A percentile compares a stretch with the other conserved stretches of the same genome.
Evolutionary conservation across 371 early-diverging fungal species (phyloP).

Genomic region (Mycotypha africana): DNA sequence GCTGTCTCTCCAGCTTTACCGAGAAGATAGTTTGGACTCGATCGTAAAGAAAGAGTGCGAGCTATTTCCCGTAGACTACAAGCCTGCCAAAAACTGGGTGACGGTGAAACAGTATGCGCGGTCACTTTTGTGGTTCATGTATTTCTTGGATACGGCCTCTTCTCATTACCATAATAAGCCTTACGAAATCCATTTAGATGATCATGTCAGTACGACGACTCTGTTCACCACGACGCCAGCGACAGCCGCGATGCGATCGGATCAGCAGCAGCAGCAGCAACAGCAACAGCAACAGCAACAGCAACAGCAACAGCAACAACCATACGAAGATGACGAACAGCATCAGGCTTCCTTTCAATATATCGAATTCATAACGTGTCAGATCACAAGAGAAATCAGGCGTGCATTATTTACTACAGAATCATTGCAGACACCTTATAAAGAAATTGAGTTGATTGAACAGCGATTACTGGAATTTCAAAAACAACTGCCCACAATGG

Average conservation of each 20-base stretch:
- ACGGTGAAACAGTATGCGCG: constrained; percentile 24
- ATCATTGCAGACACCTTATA: constrained; percentile 21
- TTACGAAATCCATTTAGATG: constrained; percentile 31
- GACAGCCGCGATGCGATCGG: background rate
- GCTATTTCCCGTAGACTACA: constrained; percentile 4
- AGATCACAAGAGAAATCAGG: constrained; percentile 40
- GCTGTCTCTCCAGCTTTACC: constrained; percentile 24
- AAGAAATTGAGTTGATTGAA: constrained; percentile 37
- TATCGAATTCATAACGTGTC: constrained; percentile 32
- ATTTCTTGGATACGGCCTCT: constrained; percentile 37
- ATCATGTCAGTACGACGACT: constrained; percentile 21
- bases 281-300: too few relatives aligned
- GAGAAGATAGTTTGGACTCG: constrained; percentile 21
- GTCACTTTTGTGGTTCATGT: constrained; percentile 38
- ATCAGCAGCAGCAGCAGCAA: too few relatives aligned
- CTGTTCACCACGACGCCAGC: constrained; percentile 9
- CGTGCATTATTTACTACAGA: constrained; percentile 31
- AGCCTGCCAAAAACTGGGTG: constrained; percentile 3
- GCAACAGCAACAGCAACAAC: too few relatives aligned
- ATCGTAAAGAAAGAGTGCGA: constrained; percentile 10
- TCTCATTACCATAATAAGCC: constrained; percentile 44
- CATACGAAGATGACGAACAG: constrained; percentile 10
- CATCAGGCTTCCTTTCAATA: constrained; percentile 30
- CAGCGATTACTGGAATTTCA: constrained; percentile 18
- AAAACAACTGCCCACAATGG: constrained; percentile 11